These are phyloP conservation scores for Boechera retrofracta DNA, from an alignment of 345 rosid genomes.

Conservation along the genomic window DNA sequence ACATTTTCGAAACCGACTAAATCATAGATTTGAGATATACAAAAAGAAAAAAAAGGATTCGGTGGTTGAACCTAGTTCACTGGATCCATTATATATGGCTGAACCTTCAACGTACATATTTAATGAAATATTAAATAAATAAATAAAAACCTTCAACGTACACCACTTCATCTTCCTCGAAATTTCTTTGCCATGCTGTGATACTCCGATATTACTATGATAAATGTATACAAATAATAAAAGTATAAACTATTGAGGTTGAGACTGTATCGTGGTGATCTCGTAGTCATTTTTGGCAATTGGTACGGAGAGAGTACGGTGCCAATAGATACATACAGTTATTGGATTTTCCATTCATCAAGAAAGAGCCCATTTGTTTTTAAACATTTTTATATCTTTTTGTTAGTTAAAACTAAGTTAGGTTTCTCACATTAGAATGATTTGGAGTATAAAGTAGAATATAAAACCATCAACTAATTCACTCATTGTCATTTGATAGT, in stretches of 20 bases:
- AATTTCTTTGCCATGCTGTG: slow-evolving; percentile 32
- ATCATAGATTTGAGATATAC: slow-evolving; percentile 29
- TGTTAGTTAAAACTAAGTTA: neutral
- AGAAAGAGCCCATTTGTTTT: slow-evolving; percentile 21
- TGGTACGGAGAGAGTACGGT: slow-evolving; percentile 37
- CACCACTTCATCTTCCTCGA: slow-evolving; percentile 29
- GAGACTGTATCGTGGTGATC: slow-evolving; percentile 28
- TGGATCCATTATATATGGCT: slow-evolving; percentile 34
- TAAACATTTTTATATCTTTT: neutral
- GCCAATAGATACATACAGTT: slow-evolving; percentile 3
- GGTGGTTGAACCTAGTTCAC: slow-evolving; percentile 36
- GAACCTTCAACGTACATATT: slow-evolving; percentile 40
- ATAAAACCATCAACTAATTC: no score
- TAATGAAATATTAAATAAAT: neutral
- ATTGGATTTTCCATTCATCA: slow-evolving; percentile 27
- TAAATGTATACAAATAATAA: slow-evolving; percentile 2
- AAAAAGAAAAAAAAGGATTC: neutral
- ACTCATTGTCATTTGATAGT: neutral
- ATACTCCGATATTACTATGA: slow-evolving; percentile 2
- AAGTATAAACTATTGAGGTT: slow-evolving; percentile 3
- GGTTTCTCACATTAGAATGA: neutral
- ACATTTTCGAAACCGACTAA: slow-evolving; percentile 37
- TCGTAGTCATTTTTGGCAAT: slow-evolving; percentile 21
- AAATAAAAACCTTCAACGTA: slow-evolving; percentile 5
- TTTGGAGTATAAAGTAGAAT: neutral